phyloP scores from a whole-genome alignment of 768 basidiomycete genomes.

The Psilocybe azurescens region DNA sequence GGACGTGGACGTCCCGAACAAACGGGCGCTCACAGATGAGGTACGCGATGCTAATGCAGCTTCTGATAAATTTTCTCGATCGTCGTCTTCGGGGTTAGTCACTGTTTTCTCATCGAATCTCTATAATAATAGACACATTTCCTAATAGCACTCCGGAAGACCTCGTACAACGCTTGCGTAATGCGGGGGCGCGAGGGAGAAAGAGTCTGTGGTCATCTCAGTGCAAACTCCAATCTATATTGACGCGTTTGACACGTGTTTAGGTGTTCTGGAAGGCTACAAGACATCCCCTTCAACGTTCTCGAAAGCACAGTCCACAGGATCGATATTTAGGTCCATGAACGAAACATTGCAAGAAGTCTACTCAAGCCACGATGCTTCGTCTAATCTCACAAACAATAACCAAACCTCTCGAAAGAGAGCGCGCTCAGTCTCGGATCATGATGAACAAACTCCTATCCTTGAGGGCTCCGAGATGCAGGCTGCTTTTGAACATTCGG shows the following conservation, averaged over 20 bases:
- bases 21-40: slow-evolving; percentile 35
- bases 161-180: slow-evolving; percentile 57
- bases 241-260: slow-evolving; percentile 33
- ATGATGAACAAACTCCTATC: slow-evolving; percentile 7
- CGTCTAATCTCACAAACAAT: slow-evolving; percentile 5
- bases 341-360: slow-evolving; percentile 61
- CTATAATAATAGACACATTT: background rate
- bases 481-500: background rate
- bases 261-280: slow-evolving; percentile 71
- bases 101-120: background rate
- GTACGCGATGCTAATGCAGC: slow-evolving; percentile 11
- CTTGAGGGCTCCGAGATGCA: background rate
- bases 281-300: slow-evolving; percentile 42
- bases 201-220: slow-evolving; percentile 51
- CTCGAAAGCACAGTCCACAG: slow-evolving; percentile 43
- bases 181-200: slow-evolving; percentile 60
- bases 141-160: slow-evolving; percentile 50
- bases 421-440: slow-evolving; percentile 35
- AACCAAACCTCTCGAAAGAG: slow-evolving; percentile 36
- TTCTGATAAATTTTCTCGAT: slow-evolving; percentile 17
- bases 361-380: slow-evolving; percentile 27
- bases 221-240: background rate
- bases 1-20: slow-evolving; percentile 21
- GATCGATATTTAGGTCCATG: slow-evolving; percentile 56
- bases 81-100: slow-evolving; percentile 19